Base-by-base conservation (phyloP, 2,329 filamentous ascomycete species). In the Monosporascus sp. region DNA sequence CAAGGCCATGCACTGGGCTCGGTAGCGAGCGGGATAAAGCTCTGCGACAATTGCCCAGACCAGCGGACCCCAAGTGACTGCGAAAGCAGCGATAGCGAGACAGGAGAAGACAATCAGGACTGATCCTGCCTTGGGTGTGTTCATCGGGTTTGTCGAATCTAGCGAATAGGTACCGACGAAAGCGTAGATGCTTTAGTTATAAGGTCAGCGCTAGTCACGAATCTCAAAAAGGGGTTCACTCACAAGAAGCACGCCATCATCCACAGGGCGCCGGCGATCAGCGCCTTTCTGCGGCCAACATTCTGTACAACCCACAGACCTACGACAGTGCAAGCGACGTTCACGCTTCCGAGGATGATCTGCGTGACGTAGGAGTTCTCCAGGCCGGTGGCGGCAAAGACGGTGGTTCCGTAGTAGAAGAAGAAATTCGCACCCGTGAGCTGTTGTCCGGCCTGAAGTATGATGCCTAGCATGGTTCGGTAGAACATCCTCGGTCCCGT, bases 21-120 rank as follows among this genome's bases (percentile, higher is more conserved):
- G 73, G 63, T 81, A 81, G 6, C 82, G 74, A 2, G 76, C 72
- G 6, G 84, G 84, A 63, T 85, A 88, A 54, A 86, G 76, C 66
- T 87, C 84, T 2, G 82, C 82, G 11, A 83, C 79, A 14, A 84
- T 77, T 9, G 79, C 77, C 85, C 85, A 89, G 22, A 87, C 77
- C 7, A 88, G 79, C 1, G 85, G 85, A 22, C 84, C 85, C 85
- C 85, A 88, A 14, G 83, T 86, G 56, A 78, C 81, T n/a, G 83
- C 83, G 57, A 85, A 87, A 3, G 78, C 83, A 18, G 76, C 81
- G 52, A 87, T 87, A 65, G 86, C 86, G 41, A 89, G 73, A 62
- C 84, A 87, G 0, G 85, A 84, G 66, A 88, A 87, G 50, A 84
- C 77, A 45, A 89, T 85, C 60, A 88, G 80, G 41, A 79, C 78